A percentile compares a stretch with the other conserved stretches of the same genome.
Conservation (phyloP, 106 monocot genomes). For the Xerophyta viscosa region DNA sequence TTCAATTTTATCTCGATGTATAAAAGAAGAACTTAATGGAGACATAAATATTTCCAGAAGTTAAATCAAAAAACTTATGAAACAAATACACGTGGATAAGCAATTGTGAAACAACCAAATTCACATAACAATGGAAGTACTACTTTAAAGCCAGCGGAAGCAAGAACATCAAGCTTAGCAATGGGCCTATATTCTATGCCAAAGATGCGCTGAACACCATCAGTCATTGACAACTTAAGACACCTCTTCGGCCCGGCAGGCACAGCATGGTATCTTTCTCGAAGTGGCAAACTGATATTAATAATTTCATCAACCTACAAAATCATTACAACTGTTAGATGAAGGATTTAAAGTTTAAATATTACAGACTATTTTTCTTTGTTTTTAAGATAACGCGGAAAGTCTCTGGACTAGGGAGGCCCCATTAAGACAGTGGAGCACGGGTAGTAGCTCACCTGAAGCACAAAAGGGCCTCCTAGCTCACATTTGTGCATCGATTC, state of each 20-base stretch:
- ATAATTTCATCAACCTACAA: constrained; percentile 82
- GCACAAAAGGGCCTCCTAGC: constrained; percentile 80
- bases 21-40: too few relatives aligned
- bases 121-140: too few relatives aligned
- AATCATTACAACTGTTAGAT: constrained; percentile 2
- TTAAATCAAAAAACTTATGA: too few relatives aligned
- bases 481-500: constrained; percentile 47
- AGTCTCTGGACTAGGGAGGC: too few relatives aligned
- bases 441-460: constrained; percentile 46
- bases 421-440: too few relatives aligned
- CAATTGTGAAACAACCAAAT: too few relatives aligned
- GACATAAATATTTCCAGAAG: too few relatives aligned
- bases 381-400: too few relatives aligned
- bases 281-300: constrained; percentile 53
- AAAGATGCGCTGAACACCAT: constrained; percentile 75
- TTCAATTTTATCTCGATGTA: too few relatives aligned
- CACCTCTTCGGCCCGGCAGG: constrained; percentile 68
- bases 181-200: constrained; percentile 91
- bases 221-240: constrained; percentile 74
- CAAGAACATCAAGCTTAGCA: constrained; percentile 61
- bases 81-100: too few relatives aligned
- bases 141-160: constrained; percentile 86
- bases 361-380: background rate
- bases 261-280: constrained; percentile 61
- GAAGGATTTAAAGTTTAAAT: background rate